Percentiles rank a stretch among this genome's conserved stretches.
Evolutionary conservation across 768 basidiomycete species (phyloP).

Genomic region (Trametes villosa): DNA sequence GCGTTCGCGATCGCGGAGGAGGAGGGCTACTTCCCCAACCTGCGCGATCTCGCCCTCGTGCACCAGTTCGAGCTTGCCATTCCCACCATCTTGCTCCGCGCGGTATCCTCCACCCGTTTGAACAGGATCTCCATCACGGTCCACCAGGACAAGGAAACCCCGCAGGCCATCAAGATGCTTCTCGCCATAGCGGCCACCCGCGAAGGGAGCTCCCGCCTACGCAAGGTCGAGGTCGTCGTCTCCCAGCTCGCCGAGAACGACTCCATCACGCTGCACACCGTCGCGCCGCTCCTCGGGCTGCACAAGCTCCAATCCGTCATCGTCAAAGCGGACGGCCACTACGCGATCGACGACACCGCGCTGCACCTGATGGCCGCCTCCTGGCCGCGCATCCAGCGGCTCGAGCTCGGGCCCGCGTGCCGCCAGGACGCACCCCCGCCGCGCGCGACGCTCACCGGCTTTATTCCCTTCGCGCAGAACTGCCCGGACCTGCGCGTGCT

Average conservation of each 20-base stretch:
- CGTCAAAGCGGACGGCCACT: background rate
- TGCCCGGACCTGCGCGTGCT: background rate
- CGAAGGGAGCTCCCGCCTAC: background rate
- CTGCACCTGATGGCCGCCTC: background rate
- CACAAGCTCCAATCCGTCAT: background rate
- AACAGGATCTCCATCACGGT: background rate
- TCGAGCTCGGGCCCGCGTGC: constrained; percentile 3
- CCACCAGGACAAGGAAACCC: background rate
- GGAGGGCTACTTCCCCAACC: background rate
- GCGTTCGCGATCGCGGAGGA: background rate
- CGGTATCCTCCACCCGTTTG: background rate
- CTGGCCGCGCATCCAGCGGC: background rate
- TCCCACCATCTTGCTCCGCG: background rate
- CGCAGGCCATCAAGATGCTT: background rate
- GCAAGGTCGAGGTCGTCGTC: background rate
- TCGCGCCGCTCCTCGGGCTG: background rate
- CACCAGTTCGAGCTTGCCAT: background rate
- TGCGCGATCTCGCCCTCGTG: background rate
- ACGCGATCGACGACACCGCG: background rate
- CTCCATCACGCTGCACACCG: background rate
- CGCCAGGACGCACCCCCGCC: background rate
- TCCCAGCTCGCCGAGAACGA: background rate
- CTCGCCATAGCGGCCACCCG: background rate
- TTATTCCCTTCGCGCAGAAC: background rate
- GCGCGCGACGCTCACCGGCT: background rate